Percentiles rank a stretch among this genome's conserved stretches.
Conservation (phyloP, 2,329 filamentous ascomycete species). For the Ceratocystis alfenasii region DNA sequence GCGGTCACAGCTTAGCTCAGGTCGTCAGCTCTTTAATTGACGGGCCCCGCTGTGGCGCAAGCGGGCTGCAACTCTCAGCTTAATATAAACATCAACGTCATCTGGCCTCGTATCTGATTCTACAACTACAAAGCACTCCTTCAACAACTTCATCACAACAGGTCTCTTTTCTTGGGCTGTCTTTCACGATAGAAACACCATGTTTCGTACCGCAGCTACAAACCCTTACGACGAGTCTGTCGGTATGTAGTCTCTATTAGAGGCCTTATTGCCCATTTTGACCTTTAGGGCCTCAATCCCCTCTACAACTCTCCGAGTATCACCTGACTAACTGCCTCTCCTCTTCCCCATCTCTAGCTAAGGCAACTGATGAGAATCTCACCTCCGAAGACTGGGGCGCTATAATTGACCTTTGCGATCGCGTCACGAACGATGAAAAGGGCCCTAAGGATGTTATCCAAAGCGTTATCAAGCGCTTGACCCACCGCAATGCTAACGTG, state of each 20-base stretch:
- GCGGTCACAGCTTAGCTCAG: neutral
- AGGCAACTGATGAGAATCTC: conserved; percentile 94
- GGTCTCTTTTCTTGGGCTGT: neutral
- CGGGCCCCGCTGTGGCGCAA: conserved; percentile 17
- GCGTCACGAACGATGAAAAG: conserved; percentile 42
- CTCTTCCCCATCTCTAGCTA: conserved; percentile 33
- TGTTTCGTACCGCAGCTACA: conserved; percentile 47
- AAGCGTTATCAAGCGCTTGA: conserved; percentile 80
- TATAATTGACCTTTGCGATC: conserved; percentile 53
- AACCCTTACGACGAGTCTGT: conserved; percentile 49
- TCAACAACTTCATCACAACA: neutral
- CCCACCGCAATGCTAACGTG: conserved; percentile 89
- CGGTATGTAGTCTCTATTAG: conserved; percentile 34
- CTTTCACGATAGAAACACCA: conserved; percentile 29
- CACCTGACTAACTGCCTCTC: neutral
- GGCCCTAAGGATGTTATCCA: conserved; percentile 74
- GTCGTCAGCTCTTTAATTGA: neutral
- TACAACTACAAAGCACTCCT: conserved; percentile 20
- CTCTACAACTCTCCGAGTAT: conserved; percentile 12
- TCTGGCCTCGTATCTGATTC: neutral
- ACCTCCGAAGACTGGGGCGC: conserved; percentile 65
- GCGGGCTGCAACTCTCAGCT: conserved; percentile 3
- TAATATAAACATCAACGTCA: neutral
- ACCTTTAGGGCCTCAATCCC: conserved; percentile 18
- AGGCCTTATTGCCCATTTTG: conserved; percentile 20